These are phyloP conservation scores for Dianthus caryophyllus DNA, from an alignment of 148 eudicot species.

Conservation along the genomic window DNA sequence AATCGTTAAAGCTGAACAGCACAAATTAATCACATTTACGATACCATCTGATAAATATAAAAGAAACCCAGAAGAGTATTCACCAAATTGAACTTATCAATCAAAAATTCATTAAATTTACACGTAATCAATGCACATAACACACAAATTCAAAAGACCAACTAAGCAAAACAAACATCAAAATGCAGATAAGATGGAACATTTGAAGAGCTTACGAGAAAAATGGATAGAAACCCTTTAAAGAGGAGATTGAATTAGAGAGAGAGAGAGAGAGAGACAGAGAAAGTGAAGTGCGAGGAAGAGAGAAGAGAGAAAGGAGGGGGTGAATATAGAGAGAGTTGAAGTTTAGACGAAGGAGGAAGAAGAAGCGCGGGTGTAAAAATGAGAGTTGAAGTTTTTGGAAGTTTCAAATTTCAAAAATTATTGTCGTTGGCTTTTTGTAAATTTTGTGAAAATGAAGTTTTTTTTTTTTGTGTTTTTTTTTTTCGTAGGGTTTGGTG, in stretches of 20 bases:
- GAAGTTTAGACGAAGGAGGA: not conserved
- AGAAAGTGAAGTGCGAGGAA: too few relatives aligned
- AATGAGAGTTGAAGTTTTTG: not conserved
- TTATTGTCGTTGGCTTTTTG: not conserved
- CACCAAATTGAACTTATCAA: not conserved
- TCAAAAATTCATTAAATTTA: not conserved
- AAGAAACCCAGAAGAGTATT: not conserved
- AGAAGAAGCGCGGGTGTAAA: constrained; percentile 10
- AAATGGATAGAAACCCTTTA: not conserved
- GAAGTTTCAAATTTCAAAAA: not conserved
- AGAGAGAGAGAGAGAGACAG: too few relatives aligned
- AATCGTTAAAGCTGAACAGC: not conserved
- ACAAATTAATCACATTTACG: not conserved
- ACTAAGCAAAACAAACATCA: not conserved
- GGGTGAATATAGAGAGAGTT: too few relatives aligned
- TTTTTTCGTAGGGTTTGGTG: too few relatives aligned
- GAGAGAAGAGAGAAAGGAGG: not conserved
- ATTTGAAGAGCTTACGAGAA: constrained; percentile 18
- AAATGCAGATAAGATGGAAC: not conserved
- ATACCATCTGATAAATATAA: too few relatives aligned
- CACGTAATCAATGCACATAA: not conserved
- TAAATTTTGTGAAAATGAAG: too few relatives aligned
- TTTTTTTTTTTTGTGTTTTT: too few relatives aligned
- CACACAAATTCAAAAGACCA: not conserved
- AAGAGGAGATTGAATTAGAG: too few relatives aligned